Percentiles rank a stretch among this genome's conserved stretches.
These are phyloP conservation scores for Aspergillus heteromorphus DNA, from an alignment of 495 filamentous ascomycete species.

Conservation along the genomic window DNA sequence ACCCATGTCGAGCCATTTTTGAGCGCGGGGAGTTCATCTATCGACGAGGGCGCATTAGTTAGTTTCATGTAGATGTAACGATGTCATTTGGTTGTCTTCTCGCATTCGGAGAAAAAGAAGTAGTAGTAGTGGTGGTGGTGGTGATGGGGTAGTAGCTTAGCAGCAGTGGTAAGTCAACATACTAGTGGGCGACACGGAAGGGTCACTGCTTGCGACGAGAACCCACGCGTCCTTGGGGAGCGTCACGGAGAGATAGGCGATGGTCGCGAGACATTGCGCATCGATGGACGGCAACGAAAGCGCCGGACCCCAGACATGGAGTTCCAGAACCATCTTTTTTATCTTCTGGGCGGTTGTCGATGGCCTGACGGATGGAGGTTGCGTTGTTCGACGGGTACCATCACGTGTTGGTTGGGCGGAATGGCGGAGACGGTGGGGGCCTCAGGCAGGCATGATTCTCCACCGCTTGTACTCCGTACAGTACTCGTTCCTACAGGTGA, in stretches of 20 bases:
- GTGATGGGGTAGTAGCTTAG: too few species aligned
- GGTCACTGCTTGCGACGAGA: conserved; percentile 70
- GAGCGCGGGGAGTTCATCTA: conserved; percentile 73
- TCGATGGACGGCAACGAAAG: conserved; percentile 87
- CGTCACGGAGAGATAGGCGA: conserved; percentile 61
- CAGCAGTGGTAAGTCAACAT: conserved; percentile 38
- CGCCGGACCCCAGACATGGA: conserved; percentile 89
- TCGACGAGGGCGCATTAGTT: background rate
- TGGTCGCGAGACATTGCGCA: conserved; percentile 74
- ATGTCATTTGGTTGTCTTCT: background rate
- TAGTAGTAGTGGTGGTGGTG: too few species aligned
- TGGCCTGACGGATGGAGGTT: background rate
- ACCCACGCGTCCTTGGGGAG: conserved; percentile 61
- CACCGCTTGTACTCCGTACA: too few species aligned
- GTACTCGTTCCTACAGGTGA: too few species aligned
- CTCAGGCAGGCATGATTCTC: background rate
- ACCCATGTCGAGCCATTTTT: conserved; percentile 58
- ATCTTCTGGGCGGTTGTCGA: background rate
- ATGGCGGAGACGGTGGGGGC: too few species aligned
- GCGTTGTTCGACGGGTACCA: background rate
- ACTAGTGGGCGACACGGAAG: conserved; percentile 71
- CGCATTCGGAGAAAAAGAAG: background rate
- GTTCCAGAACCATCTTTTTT: conserved; percentile 58
- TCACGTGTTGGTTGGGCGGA: background rate
- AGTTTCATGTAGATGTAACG: conserved; percentile 9